Evolutionary conservation across 768 basidiomycete genomes (phyloP).

Genomic region (Suillus ampliporus): DNA sequence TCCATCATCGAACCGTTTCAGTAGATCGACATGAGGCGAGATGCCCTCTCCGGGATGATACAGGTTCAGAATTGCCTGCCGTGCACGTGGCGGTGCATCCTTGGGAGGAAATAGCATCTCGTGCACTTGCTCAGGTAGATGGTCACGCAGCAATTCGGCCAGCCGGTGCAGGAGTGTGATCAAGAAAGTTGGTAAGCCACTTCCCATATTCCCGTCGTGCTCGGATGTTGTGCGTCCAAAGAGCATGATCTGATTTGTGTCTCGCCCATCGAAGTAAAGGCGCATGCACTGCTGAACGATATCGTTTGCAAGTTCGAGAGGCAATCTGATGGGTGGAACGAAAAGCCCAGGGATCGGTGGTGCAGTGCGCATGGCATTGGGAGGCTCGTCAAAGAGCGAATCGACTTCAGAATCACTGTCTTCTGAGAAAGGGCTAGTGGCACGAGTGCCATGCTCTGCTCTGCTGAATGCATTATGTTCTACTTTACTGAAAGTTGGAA

Average conservation of each 20-base stretch:
- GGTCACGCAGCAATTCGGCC: conserved; percentile 51
- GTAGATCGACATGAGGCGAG: conserved; percentile 84
- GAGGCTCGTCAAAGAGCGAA: conserved; percentile 58
- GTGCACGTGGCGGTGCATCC: conserved; percentile 48
- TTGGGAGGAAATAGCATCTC: conserved; percentile 63
- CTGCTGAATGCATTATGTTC: background rate
- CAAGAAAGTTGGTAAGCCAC: conserved; percentile 63
- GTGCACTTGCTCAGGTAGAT: conserved; percentile 55
- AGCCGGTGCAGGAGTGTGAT: conserved; percentile 56
- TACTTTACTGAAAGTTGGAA: background rate
- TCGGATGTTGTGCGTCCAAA: conserved; percentile 58
- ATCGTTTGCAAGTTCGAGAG: conserved; percentile 54
- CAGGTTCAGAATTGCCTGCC: conserved; percentile 90
- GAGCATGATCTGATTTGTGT: conserved; percentile 85
- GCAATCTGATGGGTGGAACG: conserved; percentile 56
- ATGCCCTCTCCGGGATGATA: conserved; percentile 93
- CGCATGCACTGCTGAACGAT: conserved; percentile 57
- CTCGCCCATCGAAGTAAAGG: conserved; percentile 55
- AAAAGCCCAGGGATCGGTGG: conserved; percentile 72
- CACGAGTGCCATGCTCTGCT: background rate
- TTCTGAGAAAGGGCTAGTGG: background rate
- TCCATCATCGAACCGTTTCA: conserved; percentile 84
- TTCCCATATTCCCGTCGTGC: conserved; percentile 28
- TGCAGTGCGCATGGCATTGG: conserved; percentile 37
- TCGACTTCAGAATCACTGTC: conserved; percentile 31